Evolutionary conservation across 169 alveolate species (phyloP), one percentile per base, ranked within the genome.

Genomic region (Eimeria sp.): DNA sequence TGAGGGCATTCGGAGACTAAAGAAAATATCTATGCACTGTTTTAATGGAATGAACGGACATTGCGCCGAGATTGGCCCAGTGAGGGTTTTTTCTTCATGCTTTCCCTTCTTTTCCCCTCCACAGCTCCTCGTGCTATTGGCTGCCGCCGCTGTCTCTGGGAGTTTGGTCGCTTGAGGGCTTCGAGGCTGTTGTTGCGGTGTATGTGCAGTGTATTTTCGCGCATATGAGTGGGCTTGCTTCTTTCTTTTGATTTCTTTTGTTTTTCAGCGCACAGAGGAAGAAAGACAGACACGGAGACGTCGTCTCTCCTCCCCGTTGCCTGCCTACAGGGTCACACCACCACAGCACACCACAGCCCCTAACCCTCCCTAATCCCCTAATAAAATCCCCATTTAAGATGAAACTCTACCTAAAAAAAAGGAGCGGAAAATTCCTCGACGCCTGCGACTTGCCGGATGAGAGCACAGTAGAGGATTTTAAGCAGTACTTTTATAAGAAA

Each of bases 401-500:
- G 97, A 96, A 92, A 54, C 57, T 96, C 78, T 63, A 86, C 25
- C 92, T 96, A 67, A 88, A 89, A 89, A 89, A 92, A 92, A 78
- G 97, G 10, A 83, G 80, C 61, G 97, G 97, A 51, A 93, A 87
- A 91, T 80, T 78, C 96, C 58, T 96, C 27, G 96, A 80, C 80
- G 95, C 96, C 34, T 40, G 88, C 73, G 96, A 96, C 40, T 34
- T 43, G 83, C 93, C 43, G 34, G 96, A 92, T 13, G 89, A 83
- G 45, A 51, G 95, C 51, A 92, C 97, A 25, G 95, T 96, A n/a
- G 96, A 93, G 54, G 96, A 96, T 27, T 96, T 96, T 82, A 91
- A 97, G 67, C 87, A 82, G 72, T 98, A 96, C 49, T 97, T 97
- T 89, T 95, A 95, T 73, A 80, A 87, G 43, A 86, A 96, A 51